Evolutionary conservation across 148 eudicot species (phyloP).

Genomic region (Heliosperma pusillum): DNA sequence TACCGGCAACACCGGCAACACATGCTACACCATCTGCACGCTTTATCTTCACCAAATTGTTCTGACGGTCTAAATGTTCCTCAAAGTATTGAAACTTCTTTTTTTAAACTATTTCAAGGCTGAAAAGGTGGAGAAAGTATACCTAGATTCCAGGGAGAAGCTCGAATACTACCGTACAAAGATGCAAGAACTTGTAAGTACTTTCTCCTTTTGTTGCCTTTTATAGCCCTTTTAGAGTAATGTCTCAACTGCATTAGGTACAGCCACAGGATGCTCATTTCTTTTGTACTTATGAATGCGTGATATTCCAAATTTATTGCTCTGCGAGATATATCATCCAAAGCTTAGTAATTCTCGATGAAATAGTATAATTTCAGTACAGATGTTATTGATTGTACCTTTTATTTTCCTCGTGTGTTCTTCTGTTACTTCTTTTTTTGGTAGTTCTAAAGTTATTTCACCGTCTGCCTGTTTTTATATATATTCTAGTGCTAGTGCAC

Average conservation of each 20-base stretch:
- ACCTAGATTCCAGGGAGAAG: conserved; percentile 90
- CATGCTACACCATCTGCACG: not conserved
- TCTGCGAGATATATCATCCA: too few relatives aligned
- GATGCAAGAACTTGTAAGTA: conserved; percentile 99
- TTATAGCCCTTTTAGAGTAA: not conserved
- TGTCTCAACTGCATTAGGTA: conserved; percentile 3
- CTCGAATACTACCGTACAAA: conserved; percentile 83
- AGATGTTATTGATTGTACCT: not conserved
- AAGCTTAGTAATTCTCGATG: too few relatives aligned
- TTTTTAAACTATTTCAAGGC: conserved; percentile 32
- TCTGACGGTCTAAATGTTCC: not conserved
- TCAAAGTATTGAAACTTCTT: not conserved
- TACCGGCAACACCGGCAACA: not conserved
- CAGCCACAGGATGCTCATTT: not conserved
- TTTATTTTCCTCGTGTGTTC: too few relatives aligned
- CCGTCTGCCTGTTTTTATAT: not conserved
- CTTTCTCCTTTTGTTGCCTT: conserved; percentile 14
- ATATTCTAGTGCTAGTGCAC: not conserved
- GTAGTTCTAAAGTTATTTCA: not conserved
- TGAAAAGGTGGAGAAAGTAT: conserved; percentile 61
- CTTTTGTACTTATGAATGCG: not conserved
- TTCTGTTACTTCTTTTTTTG: not conserved
- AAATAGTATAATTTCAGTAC: too few relatives aligned
- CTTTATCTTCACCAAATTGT: not conserved
- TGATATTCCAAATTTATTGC: not conserved